A percentile compares a stretch with the other conserved stretches of the same genome.
Evolutionary conservation across 495 filamentous ascomycete genomes (phyloP).

Genomic region (Talaromyces borbonicus): DNA sequence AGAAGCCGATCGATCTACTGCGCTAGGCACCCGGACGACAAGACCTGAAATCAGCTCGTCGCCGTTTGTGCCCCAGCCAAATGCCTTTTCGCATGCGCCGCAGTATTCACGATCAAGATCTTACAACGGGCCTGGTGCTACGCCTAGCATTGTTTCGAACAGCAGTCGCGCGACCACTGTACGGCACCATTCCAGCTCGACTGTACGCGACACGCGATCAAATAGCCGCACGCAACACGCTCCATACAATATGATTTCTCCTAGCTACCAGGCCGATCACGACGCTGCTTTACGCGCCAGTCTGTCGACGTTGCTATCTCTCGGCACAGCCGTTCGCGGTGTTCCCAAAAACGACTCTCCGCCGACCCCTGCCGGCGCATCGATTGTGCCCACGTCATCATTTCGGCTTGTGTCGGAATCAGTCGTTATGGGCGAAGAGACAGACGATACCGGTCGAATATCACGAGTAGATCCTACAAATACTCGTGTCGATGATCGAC

Average conservation of each 20-base stretch:
- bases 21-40: slow-evolving; percentile 62
- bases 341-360: slow-evolving; percentile 52
- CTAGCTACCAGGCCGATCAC: slow-evolving; percentile 73
- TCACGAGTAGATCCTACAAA: slow-evolving; percentile 10
- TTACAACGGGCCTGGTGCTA: slow-evolving; percentile 32
- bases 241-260: slow-evolving; percentile 56
- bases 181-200: slow-evolving; percentile 28
- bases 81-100: slow-evolving; percentile 81
- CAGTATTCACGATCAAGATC: slow-evolving; percentile 42
- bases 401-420: slow-evolving; percentile 67
- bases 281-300: slow-evolving; percentile 89
- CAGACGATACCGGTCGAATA: slow-evolving; percentile 12
- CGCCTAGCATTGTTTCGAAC: slow-evolving; percentile 28
- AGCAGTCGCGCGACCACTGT: slow-evolving; percentile 29
- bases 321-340: slow-evolving; percentile 77
- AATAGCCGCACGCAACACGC: slow-evolving; percentile 32
- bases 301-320: slow-evolving; percentile 87
- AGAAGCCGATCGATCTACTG: slow-evolving; percentile 74
- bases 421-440: slow-evolving; percentile 49
- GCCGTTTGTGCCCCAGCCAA: slow-evolving; percentile 75
- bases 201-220: slow-evolving; percentile 20
- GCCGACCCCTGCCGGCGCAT: slow-evolving; percentile 14
- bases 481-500: slow-evolving; percentile 4
- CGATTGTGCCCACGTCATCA: slow-evolving; percentile 31
- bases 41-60: slow-evolving; percentile 43